Percentiles rank a stretch among this genome's conserved stretches.
These are phyloP conservation scores for Pythium pectinolyticum DNA, from an alignment of 352 stramenopile genomes.

Conservation along the genomic window DNA sequence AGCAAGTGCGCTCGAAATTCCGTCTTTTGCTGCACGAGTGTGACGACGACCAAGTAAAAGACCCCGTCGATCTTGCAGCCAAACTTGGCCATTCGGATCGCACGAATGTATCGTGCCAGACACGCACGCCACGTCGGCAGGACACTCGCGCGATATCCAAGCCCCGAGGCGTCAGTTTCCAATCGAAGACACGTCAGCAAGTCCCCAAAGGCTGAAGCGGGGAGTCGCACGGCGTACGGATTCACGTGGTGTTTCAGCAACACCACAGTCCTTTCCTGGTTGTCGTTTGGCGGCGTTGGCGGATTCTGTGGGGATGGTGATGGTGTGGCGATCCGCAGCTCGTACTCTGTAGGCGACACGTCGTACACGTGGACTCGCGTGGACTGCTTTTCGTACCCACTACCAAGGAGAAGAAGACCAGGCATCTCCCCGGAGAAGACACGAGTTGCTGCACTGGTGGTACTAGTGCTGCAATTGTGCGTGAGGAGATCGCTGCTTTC, in stretches of 20 bases:
- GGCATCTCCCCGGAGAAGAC: conserved; percentile 44
- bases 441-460: conserved; percentile 7
- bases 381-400: conserved; percentile 1
- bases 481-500: neutral
- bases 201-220: conserved; percentile 44
- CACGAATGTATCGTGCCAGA: conserved; percentile 49
- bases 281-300: neutral
- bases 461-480: neutral
- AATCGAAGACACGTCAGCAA: conserved; percentile 36
- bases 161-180: neutral
- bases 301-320: neutral
- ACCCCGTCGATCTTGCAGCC: conserved; percentile 36
- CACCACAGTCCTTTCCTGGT: neutral
- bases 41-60: conserved; percentile 43
- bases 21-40: conserved; percentile 59
- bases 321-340: conserved; percentile 1
- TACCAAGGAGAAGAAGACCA: no score
- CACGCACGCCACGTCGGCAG: conserved; percentile 37
- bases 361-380: conserved; percentile 21
- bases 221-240: conserved; percentile 46
- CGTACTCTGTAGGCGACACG: conserved; percentile 22
- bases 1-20: conserved; percentile 55
- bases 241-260: conserved; percentile 52
- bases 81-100: conserved; percentile 44
- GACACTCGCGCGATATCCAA: conserved; percentile 1